phyloP scores from a whole-genome alignment of 106 monocot species.

The Allium cepa region DNA sequence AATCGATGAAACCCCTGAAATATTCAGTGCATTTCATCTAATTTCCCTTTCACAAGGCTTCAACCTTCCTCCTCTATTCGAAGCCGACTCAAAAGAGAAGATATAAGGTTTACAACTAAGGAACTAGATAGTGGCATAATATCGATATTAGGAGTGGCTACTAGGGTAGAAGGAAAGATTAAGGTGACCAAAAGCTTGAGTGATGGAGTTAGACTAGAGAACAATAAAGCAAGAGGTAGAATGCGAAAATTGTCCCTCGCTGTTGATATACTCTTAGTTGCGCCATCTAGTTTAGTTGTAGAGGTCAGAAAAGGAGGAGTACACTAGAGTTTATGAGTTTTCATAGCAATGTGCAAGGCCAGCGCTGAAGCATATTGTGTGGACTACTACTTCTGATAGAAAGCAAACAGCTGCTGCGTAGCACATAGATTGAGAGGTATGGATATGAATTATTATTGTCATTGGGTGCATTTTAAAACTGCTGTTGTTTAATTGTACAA shows the following conservation, averaged over 20 bases:
- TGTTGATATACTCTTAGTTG: slow-evolving; percentile 53
- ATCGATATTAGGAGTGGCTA: slow-evolving; percentile 34
- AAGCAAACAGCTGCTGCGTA: no score
- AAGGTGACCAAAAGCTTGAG: slow-evolving; percentile 42
- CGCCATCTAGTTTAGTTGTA: slow-evolving; percentile 51
- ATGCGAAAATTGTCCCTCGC: slow-evolving; percentile 43
- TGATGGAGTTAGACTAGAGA: slow-evolving; percentile 40
- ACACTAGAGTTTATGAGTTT: slow-evolving; percentile 44
- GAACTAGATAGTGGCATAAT: slow-evolving; percentile 47
- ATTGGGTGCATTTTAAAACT: no score
- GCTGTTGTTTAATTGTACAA: no score
- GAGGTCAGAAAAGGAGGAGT: slow-evolving; percentile 44
- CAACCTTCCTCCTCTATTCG: slow-evolving; percentile 49
- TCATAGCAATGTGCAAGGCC: slow-evolving; percentile 55
- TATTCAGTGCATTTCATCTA: slow-evolving; percentile 64
- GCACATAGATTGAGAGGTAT: no score
- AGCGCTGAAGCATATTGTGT: no score
- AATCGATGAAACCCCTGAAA: slow-evolving; percentile 22
- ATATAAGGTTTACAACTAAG: slow-evolving; percentile 41
- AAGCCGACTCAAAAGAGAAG: slow-evolving; percentile 18
- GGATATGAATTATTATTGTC: no score
- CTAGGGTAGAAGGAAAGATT: slow-evolving; percentile 26
- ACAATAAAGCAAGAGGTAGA: slow-evolving; percentile 23
- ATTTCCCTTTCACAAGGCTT: slow-evolving; percentile 65
- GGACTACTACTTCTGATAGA: no score